A percentile compares a stretch with the other conserved stretches of the same genome.
Evolutionary conservation across 2,329 filamentous ascomycete species (phyloP).

Genomic region (Paraphoma chrysanthemicola): DNA sequence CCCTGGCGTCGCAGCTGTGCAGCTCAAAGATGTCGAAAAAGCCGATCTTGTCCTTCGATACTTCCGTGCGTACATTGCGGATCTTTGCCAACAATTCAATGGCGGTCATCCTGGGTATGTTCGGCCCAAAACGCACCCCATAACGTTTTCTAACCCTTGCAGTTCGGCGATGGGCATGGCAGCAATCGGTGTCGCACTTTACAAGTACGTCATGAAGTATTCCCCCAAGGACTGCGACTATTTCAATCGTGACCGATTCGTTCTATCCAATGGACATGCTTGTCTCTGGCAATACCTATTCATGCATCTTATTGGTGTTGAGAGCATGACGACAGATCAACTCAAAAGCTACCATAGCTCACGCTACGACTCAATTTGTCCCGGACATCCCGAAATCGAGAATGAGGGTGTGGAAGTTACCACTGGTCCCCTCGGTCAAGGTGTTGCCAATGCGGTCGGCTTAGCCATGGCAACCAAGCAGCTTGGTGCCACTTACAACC

Average conservation of each 20-base stretch:
- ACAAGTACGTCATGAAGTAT: constrained; percentile 69
- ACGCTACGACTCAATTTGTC: constrained; percentile 57
- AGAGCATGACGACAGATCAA: constrained; percentile 63
- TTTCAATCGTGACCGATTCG: constrained; percentile 69
- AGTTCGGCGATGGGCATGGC: constrained; percentile 62
- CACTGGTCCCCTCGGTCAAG: constrained; percentile 66
- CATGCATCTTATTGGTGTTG: constrained; percentile 61
- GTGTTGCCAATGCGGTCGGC: constrained; percentile 63
- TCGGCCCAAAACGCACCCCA: no score
- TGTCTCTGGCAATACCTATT: constrained; percentile 63
- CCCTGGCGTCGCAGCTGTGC: constrained; percentile 13
- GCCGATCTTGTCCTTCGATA: constrained; percentile 63
- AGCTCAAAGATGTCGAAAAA: constrained; percentile 8
- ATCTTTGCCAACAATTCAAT: constrained; percentile 71
- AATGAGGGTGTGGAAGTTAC: constrained; percentile 65
- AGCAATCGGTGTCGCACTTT: constrained; percentile 67
- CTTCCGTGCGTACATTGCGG: constrained; percentile 69
- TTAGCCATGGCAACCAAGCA: constrained; percentile 60
- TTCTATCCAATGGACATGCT: constrained; percentile 66
- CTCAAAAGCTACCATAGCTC: constrained; percentile 62
- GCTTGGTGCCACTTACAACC: constrained; percentile 62
- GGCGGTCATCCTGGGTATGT: constrained; percentile 55
- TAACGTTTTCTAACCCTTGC: constrained; percentile 66
- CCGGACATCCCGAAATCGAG: constrained; percentile 65
- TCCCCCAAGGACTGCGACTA: constrained; percentile 61